Evolutionary conservation across 139 green algal genomes (phyloP).

Genomic region (Zygnema circumcarinatum): DNA sequence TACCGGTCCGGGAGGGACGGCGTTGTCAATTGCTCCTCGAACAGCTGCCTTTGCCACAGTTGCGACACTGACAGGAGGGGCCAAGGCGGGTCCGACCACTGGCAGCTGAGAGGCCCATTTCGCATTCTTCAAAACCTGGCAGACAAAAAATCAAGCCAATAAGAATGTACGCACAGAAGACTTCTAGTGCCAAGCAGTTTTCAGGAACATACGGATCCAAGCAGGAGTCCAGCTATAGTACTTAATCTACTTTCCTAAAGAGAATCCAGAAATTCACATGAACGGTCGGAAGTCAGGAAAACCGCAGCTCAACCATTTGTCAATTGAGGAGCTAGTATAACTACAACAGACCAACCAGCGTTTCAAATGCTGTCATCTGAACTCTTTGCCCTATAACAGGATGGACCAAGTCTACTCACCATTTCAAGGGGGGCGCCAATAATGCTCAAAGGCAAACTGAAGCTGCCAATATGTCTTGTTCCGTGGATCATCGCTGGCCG

Average conservation of each 20-base stretch:
- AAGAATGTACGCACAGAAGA: conserved; percentile 1
- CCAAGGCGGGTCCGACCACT: conserved; percentile 26
- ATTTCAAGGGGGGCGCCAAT: conserved; percentile 21
- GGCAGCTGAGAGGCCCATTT: conserved; percentile 40
- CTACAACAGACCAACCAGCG: too few species aligned
- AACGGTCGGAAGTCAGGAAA: too few species aligned
- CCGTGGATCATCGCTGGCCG: conserved; percentile 39
- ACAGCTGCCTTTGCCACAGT: conserved; percentile 49
- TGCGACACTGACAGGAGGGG: conserved; percentile 34
- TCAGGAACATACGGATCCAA: not conserved
- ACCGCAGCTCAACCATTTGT: too few species aligned
- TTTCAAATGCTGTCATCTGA: too few species aligned
- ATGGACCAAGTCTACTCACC: not conserved
- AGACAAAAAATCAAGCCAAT: not conserved
- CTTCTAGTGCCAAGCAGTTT: not conserved
- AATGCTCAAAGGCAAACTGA: conserved; percentile 19
- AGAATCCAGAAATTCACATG: too few species aligned
- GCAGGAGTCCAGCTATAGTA: not conserved
- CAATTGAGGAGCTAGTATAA: too few species aligned
- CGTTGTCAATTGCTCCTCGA: conserved; percentile 37
- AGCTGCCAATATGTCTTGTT: not conserved
- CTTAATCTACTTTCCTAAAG: too few species aligned
- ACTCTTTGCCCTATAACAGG: too few species aligned
- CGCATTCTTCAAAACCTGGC: conserved; percentile 20
- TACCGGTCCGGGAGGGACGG: conserved; percentile 28